These are phyloP conservation scores for Pythium brachiatum DNA, from an alignment of 352 stramenopile species.

Conservation along the genomic window DNA sequence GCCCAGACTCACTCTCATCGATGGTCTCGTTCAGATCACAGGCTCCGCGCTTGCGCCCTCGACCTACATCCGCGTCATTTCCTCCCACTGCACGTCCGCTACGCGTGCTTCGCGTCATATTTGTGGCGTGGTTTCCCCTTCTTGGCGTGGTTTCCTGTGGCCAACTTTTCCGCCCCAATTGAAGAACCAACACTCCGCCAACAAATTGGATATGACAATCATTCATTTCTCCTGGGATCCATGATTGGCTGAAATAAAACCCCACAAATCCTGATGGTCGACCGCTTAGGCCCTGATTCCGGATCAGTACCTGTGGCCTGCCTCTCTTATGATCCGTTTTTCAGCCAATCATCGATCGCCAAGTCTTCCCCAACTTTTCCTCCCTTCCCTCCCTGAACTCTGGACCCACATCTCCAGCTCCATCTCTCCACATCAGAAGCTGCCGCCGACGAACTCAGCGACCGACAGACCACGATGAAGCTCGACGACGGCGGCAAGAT, in stretches of 20 bases:
- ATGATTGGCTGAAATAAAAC: constrained; percentile 9
- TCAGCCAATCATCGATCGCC: constrained; percentile 13
- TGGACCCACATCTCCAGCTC: constrained; percentile 1
- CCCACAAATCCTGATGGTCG: not conserved
- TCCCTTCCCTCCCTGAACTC: not conserved
- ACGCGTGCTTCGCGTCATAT: not conserved
- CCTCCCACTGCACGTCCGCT: not conserved
- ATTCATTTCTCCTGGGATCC: not conserved
- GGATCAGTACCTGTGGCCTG: constrained; percentile 1
- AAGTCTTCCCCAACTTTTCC: constrained; percentile 21
- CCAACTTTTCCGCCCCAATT: constrained; percentile 11
- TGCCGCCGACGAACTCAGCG: constrained; percentile 4
- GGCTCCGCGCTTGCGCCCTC: not conserved
- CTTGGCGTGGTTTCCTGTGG: not conserved
- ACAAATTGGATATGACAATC: constrained; percentile 7
- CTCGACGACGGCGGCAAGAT: constrained; percentile 64
- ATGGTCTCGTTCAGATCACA: constrained; percentile 24
- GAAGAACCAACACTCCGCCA: constrained; percentile 18
- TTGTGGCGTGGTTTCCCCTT: not conserved
- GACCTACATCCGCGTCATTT: not conserved
- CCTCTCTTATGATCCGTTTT: constrained; percentile 15
- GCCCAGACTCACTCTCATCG: constrained; percentile 18
- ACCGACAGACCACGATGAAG: constrained; percentile 35
- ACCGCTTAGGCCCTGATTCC: not conserved
- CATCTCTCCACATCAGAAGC: constrained; percentile 4